These are phyloP conservation scores for Allantophomopsis lycopodina DNA, from an alignment of 2,329 filamentous ascomycete species.

Conservation along the genomic window DNA sequence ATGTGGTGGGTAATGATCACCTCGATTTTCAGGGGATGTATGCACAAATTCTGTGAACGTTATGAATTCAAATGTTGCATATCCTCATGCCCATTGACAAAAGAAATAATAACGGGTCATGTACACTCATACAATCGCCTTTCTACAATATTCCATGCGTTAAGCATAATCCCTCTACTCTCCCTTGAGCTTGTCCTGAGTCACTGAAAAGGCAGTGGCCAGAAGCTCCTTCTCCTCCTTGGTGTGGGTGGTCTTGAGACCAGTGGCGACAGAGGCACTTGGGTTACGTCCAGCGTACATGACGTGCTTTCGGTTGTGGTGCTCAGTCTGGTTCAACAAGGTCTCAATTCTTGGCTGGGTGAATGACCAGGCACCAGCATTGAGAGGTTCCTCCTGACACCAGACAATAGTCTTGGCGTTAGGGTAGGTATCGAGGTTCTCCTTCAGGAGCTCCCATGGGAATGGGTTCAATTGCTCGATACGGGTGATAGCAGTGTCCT, in stretches of 20 bases:
- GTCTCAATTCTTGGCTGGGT: conserved; percentile 97
- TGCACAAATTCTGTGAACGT: too few species aligned
- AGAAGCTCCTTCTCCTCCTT: conserved; percentile 88
- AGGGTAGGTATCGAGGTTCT: conserved; percentile 93
- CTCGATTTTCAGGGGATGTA: too few species aligned
- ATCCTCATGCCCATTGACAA: too few species aligned
- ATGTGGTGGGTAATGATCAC: too few species aligned
- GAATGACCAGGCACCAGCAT: conserved; percentile 93
- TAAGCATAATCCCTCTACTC: conserved; percentile 11
- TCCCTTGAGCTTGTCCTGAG: conserved; percentile 57
- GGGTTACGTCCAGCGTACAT: conserved; percentile 94
- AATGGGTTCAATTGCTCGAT: conserved; percentile 98
- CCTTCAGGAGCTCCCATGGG: conserved; percentile 93
- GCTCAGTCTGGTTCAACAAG: conserved; percentile 78
- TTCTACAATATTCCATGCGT: too few species aligned
- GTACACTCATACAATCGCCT: too few species aligned
- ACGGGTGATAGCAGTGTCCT: conserved; percentile 86
- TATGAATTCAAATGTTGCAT: too few species aligned
- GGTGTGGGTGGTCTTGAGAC: conserved; percentile 73
- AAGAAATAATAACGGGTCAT: too few species aligned
- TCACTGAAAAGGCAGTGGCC: conserved; percentile 48
- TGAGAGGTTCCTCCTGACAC: conserved; percentile 95
- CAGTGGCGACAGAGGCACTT: conserved; percentile 86
- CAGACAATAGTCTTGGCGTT: conserved; percentile 97
- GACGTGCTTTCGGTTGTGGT: conserved; percentile 89